These are phyloP conservation scores for Bryoglossum gracile DNA, from an alignment of 495 filamentous ascomycete species.

Conservation along the genomic window DNA sequence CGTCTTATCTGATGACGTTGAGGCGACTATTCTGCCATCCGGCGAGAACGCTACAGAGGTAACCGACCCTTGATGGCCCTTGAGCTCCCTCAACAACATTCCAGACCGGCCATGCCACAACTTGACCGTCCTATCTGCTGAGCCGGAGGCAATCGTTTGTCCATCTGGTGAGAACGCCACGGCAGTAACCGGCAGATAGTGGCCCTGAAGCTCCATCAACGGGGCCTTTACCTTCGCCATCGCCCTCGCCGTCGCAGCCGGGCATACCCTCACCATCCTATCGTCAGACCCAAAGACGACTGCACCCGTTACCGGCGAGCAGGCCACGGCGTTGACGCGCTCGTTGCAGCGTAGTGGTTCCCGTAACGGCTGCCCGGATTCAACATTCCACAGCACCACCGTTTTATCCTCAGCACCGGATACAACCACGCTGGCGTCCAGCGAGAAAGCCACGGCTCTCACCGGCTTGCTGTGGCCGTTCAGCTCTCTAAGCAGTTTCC, in stretches of 20 bases:
- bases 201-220: not conserved
- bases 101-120: not conserved
- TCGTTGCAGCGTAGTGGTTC: conserved; percentile 2
- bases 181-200: not conserved
- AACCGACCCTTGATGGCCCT: not conserved
- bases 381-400: not conserved
- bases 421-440: conserved; percentile 22
- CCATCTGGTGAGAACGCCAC: not conserved
- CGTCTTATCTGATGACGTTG: too few relatives aligned
- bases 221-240: too few relatives aligned
- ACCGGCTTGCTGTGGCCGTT: conserved; percentile 1
- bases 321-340: conserved; percentile 4
- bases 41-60: not conserved
- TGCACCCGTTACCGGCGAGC: conserved; percentile 22
- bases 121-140: not conserved
- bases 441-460: conserved; percentile 4
- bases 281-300: not conserved
- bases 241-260: not conserved
- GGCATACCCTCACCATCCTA: not conserved
- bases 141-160: not conserved
- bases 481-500: not conserved
- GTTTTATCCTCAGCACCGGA: not conserved
- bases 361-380: not conserved
- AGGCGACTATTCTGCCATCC: not conserved
- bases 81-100: not conserved